phyloP scores from a whole-genome alignment of 441 rosid genomes.

The Populus hybrid region DNA sequence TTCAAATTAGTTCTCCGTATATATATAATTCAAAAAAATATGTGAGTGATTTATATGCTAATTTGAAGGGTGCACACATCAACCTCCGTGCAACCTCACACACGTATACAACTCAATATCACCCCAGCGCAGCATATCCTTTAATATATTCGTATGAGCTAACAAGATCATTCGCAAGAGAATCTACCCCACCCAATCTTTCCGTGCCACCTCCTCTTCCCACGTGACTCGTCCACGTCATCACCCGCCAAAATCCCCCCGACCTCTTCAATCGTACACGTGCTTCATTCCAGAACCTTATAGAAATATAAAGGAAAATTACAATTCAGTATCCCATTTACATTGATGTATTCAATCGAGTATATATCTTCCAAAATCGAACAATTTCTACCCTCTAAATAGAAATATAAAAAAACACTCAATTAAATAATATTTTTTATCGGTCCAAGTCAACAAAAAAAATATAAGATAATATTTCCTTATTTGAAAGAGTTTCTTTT shows the following conservation, averaged over 20 bases:
- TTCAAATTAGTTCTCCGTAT: too few species aligned
- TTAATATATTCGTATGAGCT: slow-evolving; percentile 5
- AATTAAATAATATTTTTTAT: too few species aligned
- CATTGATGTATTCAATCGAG: not conserved
- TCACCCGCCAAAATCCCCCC: slow-evolving; percentile 13
- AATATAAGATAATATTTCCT: too few species aligned
- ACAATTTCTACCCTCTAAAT: not conserved
- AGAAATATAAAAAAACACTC: too few species aligned
- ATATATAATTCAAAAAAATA: too few species aligned
- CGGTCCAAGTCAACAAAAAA: too few species aligned
- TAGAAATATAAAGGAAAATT: not conserved
- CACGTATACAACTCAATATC: not conserved
- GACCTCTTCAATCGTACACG: slow-evolving; percentile 15
- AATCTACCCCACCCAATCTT: slow-evolving; percentile 7
- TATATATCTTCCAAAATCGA: not conserved
- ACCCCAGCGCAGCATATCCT: not conserved
- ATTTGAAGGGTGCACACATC: not conserved
- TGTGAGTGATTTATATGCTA: not conserved
- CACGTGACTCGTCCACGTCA: slow-evolving; percentile 15
- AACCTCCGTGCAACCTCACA: not conserved
- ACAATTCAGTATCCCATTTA: not conserved
- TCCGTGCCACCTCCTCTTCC: slow-evolving; percentile 1
- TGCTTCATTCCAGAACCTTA: slow-evolving; percentile 29
- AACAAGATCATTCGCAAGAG: not conserved
- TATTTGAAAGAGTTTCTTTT: not conserved